Base-by-base conservation (phyloP, 495 filamentous ascomycete genomes). In the Xylaria castorea region DNA sequence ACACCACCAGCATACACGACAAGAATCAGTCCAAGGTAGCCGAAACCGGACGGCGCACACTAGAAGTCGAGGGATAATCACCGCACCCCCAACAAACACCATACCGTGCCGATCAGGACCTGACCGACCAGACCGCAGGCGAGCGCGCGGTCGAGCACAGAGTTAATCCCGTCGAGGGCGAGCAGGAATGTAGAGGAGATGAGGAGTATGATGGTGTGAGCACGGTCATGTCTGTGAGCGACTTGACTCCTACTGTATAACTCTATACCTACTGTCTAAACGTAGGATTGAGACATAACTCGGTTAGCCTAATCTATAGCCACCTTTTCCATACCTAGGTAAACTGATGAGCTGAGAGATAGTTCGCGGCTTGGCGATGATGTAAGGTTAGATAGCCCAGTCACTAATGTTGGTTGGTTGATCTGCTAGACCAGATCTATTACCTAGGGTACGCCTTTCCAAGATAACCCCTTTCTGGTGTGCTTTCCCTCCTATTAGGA, bases 1-100 rank as follows among this genome's bases (percentile, higher is more conserved):
- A 94, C 82, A 7, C 93, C 92, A 12, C 92, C 91, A 81, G 94
- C 89, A 76, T 90, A 94, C 2, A 96, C 92, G 12, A 95, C 81
- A 55, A 94, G 80, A 16, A 95, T 87, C 48, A 96, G 75, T 0
- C 93, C 93, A 0, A 95, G 79, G 76, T 95, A 95, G 0, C 93
- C 93, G n/a, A 95, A 77, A 55, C 90, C 86, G 11, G 91, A 87
- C 55, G 94, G 86, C 0, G 84, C 83, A 3, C 86, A 75, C 78
- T 94, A 85, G 85, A 86, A 90, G 75, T 88, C 84, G 36, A 81
- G 78, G 1, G 74, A 61, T 12, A 85, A 73, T 69, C 78, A 76
- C 14, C 83, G 77, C 30, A 75, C 85, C 0, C 90, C 86, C 0
- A 92, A 92, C 0, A 85, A 85, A 34, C 93, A 91, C 85, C 89